Evolutionary conservation across 2,329 filamentous ascomycete species (phyloP), one percentile per base, ranked within the genome.

Genomic region (Fonsecaea erecta): DNA sequence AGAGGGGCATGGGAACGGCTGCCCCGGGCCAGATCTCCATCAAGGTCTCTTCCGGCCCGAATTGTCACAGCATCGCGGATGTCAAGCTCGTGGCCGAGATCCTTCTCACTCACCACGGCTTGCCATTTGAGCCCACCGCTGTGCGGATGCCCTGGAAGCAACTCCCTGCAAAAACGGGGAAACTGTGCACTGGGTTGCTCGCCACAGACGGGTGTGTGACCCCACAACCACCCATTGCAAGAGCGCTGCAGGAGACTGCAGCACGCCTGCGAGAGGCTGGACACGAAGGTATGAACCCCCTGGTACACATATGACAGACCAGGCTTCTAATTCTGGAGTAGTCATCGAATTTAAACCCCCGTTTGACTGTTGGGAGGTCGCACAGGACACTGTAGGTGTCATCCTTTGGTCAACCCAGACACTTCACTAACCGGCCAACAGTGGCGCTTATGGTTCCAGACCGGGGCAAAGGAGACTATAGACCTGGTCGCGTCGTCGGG

Each of bases 211-310:
- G 83, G 12, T 80, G 87, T 57, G 87, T 89, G 2, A 80, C 61
- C 14, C 89, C 89, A 0, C 89, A 90, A 59, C 88, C 89, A 2
- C 89, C 89, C 0, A 81, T 91, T 2, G 76, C 80, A 0, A 76
- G 75, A 6, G 70, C 86, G 1, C 74, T 91, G 6, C 74, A 76
- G 2, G 74, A 79, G 11, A 76, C 84, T 0, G 80, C 79, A 0
- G 74, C 77, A 34, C 62, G 76, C 48, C 76, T 89, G 5, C 72
- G 76, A 28, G 74, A 72, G 9, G 65, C 67, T 18, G 67, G 65
- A 5, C 65, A 69, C 59, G 62, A 67, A 63, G 67, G 67, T 69
- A 30, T 28, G 37, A 9, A 28, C 16, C 16, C n/a, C 18, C 18
- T 7, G 8, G 12, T 8, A 24, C 12, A 21, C 18, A 2, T 24